Percentiles rank a stretch among this genome's conserved stretches.
These are phyloP conservation scores for Protomyces arabidopsidicola DNA, from an alignment of 1,139 yeast species.

Conservation along the genomic window DNA sequence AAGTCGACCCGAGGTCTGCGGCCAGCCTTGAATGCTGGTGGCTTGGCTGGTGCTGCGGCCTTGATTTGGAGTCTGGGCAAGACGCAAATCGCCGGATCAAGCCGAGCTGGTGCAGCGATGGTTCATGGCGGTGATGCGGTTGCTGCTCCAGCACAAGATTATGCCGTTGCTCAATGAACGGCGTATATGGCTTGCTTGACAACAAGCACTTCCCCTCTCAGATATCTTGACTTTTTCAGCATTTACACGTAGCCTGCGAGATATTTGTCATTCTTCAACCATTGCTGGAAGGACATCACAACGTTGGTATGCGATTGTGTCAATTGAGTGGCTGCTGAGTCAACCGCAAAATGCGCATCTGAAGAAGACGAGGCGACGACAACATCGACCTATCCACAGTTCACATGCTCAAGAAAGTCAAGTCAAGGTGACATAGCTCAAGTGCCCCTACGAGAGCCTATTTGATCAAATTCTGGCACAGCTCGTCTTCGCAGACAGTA, in stretches of 20 bases:
- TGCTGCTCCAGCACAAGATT: background rate
- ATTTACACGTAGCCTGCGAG: slow-evolving; percentile 1
- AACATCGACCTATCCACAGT: too few species aligned
- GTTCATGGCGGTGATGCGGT: background rate
- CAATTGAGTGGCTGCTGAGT: too few species aligned
- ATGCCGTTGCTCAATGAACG: background rate
- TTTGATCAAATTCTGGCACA: too few species aligned
- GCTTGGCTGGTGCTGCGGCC: slow-evolving; percentile 81
- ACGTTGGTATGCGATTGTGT: background rate
- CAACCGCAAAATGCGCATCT: too few species aligned
- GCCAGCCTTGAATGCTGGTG: slow-evolving; percentile 86
- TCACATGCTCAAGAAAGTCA: too few species aligned
- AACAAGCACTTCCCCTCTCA: background rate
- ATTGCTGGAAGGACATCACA: background rate
- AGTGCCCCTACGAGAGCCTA: too few species aligned
- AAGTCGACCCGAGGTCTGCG: slow-evolving; percentile 77
- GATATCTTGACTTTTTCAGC: background rate
- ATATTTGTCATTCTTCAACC: background rate
- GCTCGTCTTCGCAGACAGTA: too few species aligned
- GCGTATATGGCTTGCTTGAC: background rate
- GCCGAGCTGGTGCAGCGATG: background rate
- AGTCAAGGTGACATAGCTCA: too few species aligned
- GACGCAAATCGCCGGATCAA: slow-evolving; percentile 38
- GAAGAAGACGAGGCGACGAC: too few species aligned
- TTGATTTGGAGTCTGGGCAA: slow-evolving; percentile 90